phyloP scores from a whole-genome alignment of 306 rosid genomes.

The Medicago arabica region DNA sequence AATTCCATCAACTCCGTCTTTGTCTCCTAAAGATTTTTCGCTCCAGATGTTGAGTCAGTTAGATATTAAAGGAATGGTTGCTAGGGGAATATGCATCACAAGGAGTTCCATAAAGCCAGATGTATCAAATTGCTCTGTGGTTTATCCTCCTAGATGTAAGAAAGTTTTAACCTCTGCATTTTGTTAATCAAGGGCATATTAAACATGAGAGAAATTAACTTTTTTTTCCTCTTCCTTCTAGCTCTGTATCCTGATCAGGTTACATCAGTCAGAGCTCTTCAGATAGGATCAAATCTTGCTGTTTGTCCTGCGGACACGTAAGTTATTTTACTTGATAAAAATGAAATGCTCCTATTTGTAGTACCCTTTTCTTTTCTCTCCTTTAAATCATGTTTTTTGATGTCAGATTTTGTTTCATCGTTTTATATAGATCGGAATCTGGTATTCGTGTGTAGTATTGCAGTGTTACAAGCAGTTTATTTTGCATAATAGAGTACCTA shows the following conservation, averaged over 20 bases:
- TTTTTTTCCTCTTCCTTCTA: slow-evolving; percentile 39
- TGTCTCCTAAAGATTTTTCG: slow-evolving; percentile 46
- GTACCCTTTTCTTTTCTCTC: slow-evolving; percentile 8
- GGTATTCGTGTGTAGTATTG: background rate
- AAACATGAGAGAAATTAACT: slow-evolving; percentile 25
- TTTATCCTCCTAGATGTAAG: slow-evolving; percentile 93
- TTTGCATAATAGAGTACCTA: background rate
- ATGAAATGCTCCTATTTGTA: background rate
- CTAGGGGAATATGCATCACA: slow-evolving; percentile 91
- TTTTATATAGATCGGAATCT: background rate
- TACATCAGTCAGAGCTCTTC: slow-evolving; percentile 76
- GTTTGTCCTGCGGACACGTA: slow-evolving; percentile 87
- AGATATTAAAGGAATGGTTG: slow-evolving; percentile 66
- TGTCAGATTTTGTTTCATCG: slow-evolving; percentile 1
- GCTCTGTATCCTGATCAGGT: slow-evolving; percentile 84
- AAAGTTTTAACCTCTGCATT: slow-evolving; percentile 29
- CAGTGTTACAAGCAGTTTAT: slow-evolving; percentile 3
- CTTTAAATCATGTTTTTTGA: slow-evolving; percentile 6
- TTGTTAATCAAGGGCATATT: slow-evolving; percentile 27
- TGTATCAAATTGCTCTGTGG: slow-evolving; percentile 65
- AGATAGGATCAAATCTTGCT: slow-evolving; percentile 76
- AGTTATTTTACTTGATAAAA: slow-evolving; percentile 46
- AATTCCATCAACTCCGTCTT: slow-evolving; percentile 48
- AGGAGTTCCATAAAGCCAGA: slow-evolving; percentile 69
- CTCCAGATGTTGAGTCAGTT: slow-evolving; percentile 53